Evolutionary conservation across 2,329 filamentous ascomycete species (phyloP).

Genomic region (Simplicillium sp.): DNA sequence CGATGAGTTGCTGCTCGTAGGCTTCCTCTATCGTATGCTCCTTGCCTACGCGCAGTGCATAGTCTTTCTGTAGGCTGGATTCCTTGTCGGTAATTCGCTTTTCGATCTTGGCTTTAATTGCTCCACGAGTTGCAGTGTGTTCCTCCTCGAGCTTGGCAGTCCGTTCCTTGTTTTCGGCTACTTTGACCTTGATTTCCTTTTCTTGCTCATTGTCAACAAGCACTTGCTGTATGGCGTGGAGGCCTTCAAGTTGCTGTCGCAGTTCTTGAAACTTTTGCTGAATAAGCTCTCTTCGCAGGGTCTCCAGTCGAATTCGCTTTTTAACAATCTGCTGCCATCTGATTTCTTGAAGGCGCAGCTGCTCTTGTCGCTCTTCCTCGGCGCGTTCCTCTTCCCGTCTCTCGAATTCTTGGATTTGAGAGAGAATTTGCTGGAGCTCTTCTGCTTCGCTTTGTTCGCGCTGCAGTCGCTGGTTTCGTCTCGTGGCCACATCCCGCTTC

Average conservation of each 20-base stretch:
- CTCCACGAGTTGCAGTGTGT: conserved; percentile 21
- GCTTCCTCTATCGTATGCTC: conserved; percentile 33
- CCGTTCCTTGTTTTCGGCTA: conserved; percentile 11
- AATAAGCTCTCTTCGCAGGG: conserved; percentile 27
- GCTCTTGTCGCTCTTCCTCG: conserved; percentile 27
- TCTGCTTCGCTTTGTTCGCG: conserved; percentile 23
- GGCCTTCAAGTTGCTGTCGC: conserved; percentile 20
- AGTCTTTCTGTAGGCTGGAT: conserved; percentile 26
- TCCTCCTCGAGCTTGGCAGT: conserved; percentile 20
- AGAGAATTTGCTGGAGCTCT: conserved; percentile 28
- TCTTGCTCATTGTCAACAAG: conserved; percentile 27
- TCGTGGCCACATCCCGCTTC: conserved; percentile 25
- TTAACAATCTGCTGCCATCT: conserved; percentile 24
- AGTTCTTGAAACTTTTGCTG: conserved; percentile 27
- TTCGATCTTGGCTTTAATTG: conserved; percentile 15
- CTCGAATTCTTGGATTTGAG: conserved; percentile 38
- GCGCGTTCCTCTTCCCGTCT: conserved; percentile 31
- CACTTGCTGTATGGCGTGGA: conserved; percentile 33
- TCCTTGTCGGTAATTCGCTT: conserved; percentile 23
- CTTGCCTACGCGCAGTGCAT: conserved; percentile 24
- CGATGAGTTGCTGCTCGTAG: conserved; percentile 28
- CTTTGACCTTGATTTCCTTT: conserved; percentile 19
- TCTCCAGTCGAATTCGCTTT: conserved; percentile 29
- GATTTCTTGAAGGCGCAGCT: conserved; percentile 25
- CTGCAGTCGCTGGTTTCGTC: conserved; percentile 21